Evolutionary conservation across 2,329 filamentous ascomycete species (phyloP).

Genomic region (Diaporthe sp.): DNA sequence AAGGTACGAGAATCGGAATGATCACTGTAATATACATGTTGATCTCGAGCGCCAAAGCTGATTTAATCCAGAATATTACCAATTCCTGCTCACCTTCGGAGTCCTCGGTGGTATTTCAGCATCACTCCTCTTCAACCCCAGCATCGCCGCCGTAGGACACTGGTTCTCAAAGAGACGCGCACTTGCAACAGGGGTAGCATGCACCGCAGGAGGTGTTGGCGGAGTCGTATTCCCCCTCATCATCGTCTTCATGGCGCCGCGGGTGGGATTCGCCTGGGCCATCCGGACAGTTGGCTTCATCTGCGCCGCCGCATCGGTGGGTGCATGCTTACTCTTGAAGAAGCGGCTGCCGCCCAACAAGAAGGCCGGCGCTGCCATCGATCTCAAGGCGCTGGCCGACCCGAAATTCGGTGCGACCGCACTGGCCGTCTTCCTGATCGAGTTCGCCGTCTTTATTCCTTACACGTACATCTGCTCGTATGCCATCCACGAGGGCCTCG

Average conservation of each 20-base stretch:
- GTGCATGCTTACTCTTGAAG: slow-evolving; percentile 65
- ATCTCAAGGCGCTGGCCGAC: slow-evolving; percentile 76
- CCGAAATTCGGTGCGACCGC: slow-evolving; percentile 75
- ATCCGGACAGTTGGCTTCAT: slow-evolving; percentile 65
- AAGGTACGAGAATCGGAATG: slow-evolving; percentile 56
- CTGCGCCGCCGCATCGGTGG: slow-evolving; percentile 56
- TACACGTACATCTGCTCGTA: slow-evolving; percentile 87
- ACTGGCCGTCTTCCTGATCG: slow-evolving; percentile 77
- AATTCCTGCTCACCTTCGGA: slow-evolving; percentile 87
- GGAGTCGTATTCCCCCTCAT: slow-evolving; percentile 75
- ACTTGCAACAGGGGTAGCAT: slow-evolving; percentile 85
- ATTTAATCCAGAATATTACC: slow-evolving; percentile 74
- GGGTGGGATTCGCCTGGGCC: slow-evolving; percentile 68
- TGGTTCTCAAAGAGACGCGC: slow-evolving; percentile 84
- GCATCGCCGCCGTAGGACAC: slow-evolving; percentile 84
- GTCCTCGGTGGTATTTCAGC: slow-evolving; percentile 80
- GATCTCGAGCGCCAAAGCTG: not conserved
- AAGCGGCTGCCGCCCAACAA: slow-evolving; percentile 74
- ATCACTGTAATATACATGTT: too few species aligned
- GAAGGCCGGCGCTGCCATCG: slow-evolving; percentile 72
- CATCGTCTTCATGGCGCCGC: slow-evolving; percentile 63
- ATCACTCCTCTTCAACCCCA: slow-evolving; percentile 87
- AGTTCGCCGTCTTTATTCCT: slow-evolving; percentile 84
- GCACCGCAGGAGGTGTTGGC: slow-evolving; percentile 80
- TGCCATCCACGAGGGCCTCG: slow-evolving; percentile 76